Percentiles rank a stretch among this genome's conserved stretches.
Evolutionary conservation across 2,329 filamentous ascomycete genomes (phyloP).

Genomic region (Colletotrichum tabaci): DNA sequence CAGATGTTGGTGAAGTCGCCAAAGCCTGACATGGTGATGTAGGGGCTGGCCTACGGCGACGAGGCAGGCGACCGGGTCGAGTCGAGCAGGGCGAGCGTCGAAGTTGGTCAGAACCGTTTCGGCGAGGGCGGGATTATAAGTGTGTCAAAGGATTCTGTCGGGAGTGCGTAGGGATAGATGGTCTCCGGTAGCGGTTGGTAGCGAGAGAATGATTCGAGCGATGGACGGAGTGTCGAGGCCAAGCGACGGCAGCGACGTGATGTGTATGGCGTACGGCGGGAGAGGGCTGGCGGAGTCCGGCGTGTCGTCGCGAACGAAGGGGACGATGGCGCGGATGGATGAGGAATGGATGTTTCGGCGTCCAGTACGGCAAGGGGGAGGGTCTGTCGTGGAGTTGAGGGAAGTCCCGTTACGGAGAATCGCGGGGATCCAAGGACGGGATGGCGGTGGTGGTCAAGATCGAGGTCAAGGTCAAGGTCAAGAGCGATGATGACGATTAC

Average conservation of each 20-base stretch:
- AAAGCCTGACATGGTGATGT: conserved; percentile 80
- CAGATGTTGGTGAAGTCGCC: conserved; percentile 93
- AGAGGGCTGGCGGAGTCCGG: conserved; percentile 4
- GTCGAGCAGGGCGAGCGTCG: background rate
- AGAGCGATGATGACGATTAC: conserved; percentile 24
- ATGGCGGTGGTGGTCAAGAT: conserved; percentile 8
- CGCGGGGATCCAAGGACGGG: conserved; percentile 2
- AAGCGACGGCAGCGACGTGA: conserved; percentile 8
- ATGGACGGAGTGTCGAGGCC: conserved; percentile 7
- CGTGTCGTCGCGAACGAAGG: conserved; percentile 19
- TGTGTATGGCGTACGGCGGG: conserved; percentile 12
- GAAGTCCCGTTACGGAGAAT: conserved; percentile 14
- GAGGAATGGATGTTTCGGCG: conserved; percentile 20
- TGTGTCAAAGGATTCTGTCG: background rate
- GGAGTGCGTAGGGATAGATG: background rate
- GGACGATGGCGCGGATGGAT: conserved; percentile 11
- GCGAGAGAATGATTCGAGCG: conserved; percentile 10
- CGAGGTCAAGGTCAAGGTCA: conserved; percentile 24
- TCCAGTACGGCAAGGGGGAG: conserved; percentile 19
- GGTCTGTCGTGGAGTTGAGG: conserved; percentile 16
- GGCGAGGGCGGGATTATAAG: background rate
- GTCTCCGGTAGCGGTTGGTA: conserved; percentile 7
- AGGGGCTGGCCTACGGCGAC: conserved; percentile 29
- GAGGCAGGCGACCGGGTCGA: conserved; percentile 2
- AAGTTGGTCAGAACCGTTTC: background rate